phyloP scores from a whole-genome alignment of 805 yeast species.

The Monosporozyma yasuniensis region DNA sequence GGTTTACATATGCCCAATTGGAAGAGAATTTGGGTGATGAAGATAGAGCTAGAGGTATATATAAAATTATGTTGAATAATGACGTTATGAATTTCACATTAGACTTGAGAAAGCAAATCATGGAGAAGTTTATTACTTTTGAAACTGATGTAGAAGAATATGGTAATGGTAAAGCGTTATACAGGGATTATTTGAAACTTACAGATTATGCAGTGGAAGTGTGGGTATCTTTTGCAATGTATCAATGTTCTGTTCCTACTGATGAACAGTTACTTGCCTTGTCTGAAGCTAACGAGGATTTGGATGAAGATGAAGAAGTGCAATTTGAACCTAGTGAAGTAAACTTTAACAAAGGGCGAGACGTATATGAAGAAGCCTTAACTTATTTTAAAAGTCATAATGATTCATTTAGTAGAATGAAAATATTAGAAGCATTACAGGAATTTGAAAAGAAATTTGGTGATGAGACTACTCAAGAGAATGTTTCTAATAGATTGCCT shows the following conservation, averaged over 20 bases:
- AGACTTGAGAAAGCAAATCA: slow-evolving; percentile 21
- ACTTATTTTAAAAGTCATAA: slow-evolving; percentile 32
- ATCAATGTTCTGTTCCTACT: slow-evolving; percentile 60
- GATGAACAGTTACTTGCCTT: slow-evolving; percentile 25
- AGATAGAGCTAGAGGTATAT: slow-evolving; percentile 59
- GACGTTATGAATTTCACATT: slow-evolving; percentile 15
- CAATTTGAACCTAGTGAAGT: slow-evolving; percentile 44
- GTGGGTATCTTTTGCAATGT: slow-evolving; percentile 63
- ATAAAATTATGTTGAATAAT: slow-evolving; percentile 38
- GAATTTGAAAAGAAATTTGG: slow-evolving; percentile 64
- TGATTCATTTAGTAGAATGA: slow-evolving; percentile 38
- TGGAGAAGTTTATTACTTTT: slow-evolving; percentile 42
- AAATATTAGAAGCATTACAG: slow-evolving; percentile 51
- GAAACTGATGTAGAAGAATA: slow-evolving; percentile 54
- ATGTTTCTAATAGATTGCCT: slow-evolving; percentile 45
- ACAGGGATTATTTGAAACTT: slow-evolving; percentile 32
- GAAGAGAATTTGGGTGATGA: slow-evolving; percentile 62
- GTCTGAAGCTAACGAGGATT: slow-evolving; percentile 9
- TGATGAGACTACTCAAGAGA: slow-evolving; percentile 27
- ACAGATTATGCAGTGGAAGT: slow-evolving; percentile 30
- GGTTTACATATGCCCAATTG: slow-evolving; percentile 60
- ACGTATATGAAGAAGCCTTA: slow-evolving; percentile 48
- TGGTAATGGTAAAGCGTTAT: slow-evolving; percentile 44
- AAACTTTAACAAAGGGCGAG: slow-evolving; percentile 45
- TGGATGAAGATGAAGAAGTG: slow-evolving; percentile 32